These are phyloP conservation scores for Linum lewisii DNA, from an alignment of 345 rosid species.

Conservation along the genomic window DNA sequence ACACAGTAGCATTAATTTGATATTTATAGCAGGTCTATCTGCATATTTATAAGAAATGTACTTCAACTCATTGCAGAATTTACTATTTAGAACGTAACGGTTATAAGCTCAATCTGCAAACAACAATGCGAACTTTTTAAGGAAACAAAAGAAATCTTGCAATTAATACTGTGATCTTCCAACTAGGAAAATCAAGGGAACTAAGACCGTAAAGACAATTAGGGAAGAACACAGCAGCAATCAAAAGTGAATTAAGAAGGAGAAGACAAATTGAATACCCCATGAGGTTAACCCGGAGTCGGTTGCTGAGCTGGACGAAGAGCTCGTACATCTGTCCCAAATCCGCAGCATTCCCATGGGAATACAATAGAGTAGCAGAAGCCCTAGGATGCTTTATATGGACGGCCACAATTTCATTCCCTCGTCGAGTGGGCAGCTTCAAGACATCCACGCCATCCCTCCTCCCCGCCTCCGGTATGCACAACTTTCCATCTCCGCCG, in stretches of 20 bases:
- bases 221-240: background rate
- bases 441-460: slow-evolving; percentile 59
- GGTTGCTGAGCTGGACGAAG: slow-evolving; percentile 71
- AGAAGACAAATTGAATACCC: slow-evolving; percentile 36
- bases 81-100: too few species aligned
- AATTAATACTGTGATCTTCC: too few species aligned
- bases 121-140: too few species aligned
- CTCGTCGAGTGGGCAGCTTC: slow-evolving; percentile 66
- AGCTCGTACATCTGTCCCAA: slow-evolving; percentile 93
- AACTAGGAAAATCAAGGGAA: too few species aligned
- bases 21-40: too few species aligned
- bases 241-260: background rate
- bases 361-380: slow-evolving; percentile 65
- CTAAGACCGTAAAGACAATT: too few species aligned
- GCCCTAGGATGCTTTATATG: slow-evolving; percentile 72
- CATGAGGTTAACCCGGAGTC: slow-evolving; percentile 76
- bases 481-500: slow-evolving; percentile 20
- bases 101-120: too few species aligned
- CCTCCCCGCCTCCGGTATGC: slow-evolving; percentile 48
- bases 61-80: too few species aligned
- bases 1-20: too few species aligned
- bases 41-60: too few species aligned
- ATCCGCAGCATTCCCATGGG: slow-evolving; percentile 99
- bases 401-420: slow-evolving; percentile 72
- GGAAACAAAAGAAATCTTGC: too few species aligned